Base-by-base conservation (phyloP, 352 stramenopile species). In the Pythium dissotocum region DNA sequence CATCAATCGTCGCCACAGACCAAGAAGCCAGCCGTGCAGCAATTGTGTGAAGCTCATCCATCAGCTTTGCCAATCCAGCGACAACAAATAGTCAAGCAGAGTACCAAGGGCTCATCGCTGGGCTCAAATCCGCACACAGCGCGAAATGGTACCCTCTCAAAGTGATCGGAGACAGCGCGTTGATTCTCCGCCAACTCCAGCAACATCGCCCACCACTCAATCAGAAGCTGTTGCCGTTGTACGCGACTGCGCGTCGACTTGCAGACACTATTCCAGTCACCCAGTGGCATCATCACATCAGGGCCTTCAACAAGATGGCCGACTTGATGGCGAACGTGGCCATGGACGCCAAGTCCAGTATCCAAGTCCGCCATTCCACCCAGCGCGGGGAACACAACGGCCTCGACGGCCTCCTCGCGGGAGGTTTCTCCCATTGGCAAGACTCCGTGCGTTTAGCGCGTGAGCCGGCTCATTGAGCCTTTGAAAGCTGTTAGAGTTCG, bases 291-390 rank as follows among this genome's bases (percentile, higher is more conserved):
- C 57, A 70, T 16, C 64, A 70, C 35, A 10, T 61, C 5, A 46
- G 64, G 5, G 57, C 33, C 1, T 65, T 42, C 57, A 70, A 70
- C 64, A 70, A 62, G 38, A 70, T 70, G 64, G 64, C 64, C 0
- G 57, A 70, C 38, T 13, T n/a, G 16, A 48, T 48, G 14, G 64
- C 56, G 0, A 70, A 70, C 16, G 10, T 42, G 21, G 40, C 44
- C 16, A 48, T 48, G 40, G 40, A 48, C 3, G 28, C 28, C 28
- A 12, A 48, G 40, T 30, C 40, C 40, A 48, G 40, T 16, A 48
- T 48, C 12, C 40, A 21, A 48, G 40, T 48, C 8, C 40, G 12
- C 10, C 40, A 30, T 30, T 3, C 28, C 28, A 30, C 28, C 28
- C 28, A 30, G 28, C 28, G 28, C 28, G 28, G 28, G 28, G 28